phyloP scores from a whole-genome alignment of 2,329 filamentous ascomycete genomes.

The Cercospora sp. region DNA sequence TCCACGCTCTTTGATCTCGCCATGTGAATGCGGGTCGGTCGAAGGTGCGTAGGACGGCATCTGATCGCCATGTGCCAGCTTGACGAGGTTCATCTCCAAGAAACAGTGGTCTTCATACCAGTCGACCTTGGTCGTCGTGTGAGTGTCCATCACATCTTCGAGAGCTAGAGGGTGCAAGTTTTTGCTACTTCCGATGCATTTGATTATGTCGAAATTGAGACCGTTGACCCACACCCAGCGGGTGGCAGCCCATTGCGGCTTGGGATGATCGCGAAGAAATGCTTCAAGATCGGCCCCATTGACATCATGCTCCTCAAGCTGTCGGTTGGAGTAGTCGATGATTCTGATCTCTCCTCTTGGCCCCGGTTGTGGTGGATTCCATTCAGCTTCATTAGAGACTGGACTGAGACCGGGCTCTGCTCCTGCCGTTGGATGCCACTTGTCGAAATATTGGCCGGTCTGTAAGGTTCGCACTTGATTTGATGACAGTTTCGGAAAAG shows the following conservation, averaged over 20 bases:
- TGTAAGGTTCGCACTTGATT: neutral
- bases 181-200: conserved; percentile 72
- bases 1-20: conserved; percentile 11
- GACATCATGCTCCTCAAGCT: conserved; percentile 61
- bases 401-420: conserved; percentile 33
- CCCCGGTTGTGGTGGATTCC: conserved; percentile 16
- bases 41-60: conserved; percentile 2
- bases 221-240: conserved; percentile 96
- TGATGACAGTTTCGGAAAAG: neutral
- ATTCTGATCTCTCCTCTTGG: conserved; percentile 72
- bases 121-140: conserved; percentile 83
- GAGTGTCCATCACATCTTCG: conserved; percentile 81
- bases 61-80: conserved; percentile 70
- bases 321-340: conserved; percentile 75
- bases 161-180: conserved; percentile 77
- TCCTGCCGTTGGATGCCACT: conserved; percentile 24
- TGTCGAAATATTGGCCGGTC: conserved; percentile 5
- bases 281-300: conserved; percentile 67
- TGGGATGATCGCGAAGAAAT: conserved; percentile 63
- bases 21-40: conserved; percentile 11
- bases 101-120: conserved; percentile 66
- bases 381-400: conserved; percentile 15
- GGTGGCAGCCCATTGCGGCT: conserved; percentile 71
- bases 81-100: conserved; percentile 54
- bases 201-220: conserved; percentile 86